phyloP scores from a whole-genome alignment of 2,329 filamentous ascomycete species.

The Blastomyces gilchristii region DNA sequence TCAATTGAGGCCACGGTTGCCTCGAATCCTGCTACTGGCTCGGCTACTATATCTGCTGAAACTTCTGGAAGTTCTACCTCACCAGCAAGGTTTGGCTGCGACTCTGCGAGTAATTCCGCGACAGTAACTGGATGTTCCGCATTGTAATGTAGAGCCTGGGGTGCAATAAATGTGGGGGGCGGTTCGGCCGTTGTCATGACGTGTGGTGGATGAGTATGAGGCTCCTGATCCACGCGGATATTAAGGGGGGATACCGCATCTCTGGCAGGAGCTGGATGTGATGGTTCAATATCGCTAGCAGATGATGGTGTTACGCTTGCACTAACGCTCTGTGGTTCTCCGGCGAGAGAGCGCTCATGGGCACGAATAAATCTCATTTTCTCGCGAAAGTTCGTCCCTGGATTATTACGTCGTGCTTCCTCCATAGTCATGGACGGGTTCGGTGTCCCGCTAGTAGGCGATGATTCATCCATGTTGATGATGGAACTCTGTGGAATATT shows the following conservation, averaged over 20 bases:
- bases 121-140: slow-evolving; percentile 10
- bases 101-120: slow-evolving; percentile 8
- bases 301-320: slow-evolving; percentile 35
- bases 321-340: slow-evolving; percentile 17
- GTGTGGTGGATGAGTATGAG: slow-evolving; percentile 15
- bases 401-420: slow-evolving; percentile 21
- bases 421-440: slow-evolving; percentile 1
- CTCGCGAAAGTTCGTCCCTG: slow-evolving; percentile 24
- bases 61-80: slow-evolving; percentile 5
- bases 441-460: slow-evolving; percentile 1
- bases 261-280: slow-evolving; percentile 20
- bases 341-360: slow-evolving; percentile 20
- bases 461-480: slow-evolving; percentile 4
- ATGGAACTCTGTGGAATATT: not conserved
- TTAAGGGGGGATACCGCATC: slow-evolving; percentile 28
- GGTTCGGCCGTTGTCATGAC: slow-evolving; percentile 15
- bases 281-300: slow-evolving; percentile 31
- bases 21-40: slow-evolving; percentile 6
- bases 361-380: slow-evolving; percentile 25
- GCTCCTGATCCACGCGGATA: slow-evolving; percentile 26
- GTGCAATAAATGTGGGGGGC: slow-evolving; percentile 21
- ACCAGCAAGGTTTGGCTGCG: slow-evolving; percentile 1
- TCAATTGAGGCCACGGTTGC: slow-evolving; percentile 13
- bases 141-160: slow-evolving; percentile 20
- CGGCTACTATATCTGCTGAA: not conserved